Evolutionary conservation across 306 rosid species (phyloP), one percentile per base, ranked within the genome.

Genomic region (Fragaria vesca): DNA sequence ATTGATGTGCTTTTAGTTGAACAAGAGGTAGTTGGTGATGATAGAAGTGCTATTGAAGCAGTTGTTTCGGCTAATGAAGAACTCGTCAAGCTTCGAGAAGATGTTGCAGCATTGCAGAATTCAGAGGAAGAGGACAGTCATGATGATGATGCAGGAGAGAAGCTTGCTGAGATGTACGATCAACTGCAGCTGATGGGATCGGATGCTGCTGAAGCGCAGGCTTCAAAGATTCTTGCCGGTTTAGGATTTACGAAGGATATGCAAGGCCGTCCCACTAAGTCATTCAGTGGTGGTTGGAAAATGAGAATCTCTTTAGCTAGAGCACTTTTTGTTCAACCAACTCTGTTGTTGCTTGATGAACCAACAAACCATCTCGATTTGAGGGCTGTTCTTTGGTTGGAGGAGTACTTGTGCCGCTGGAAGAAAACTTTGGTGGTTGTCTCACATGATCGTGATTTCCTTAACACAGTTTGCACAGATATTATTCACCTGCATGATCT

Each of bases 401-500:
- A 69, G 30, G 73, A 45, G 20, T n/a, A 83, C 40, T 61, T 61
- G 20, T 61, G 67, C 67, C 67, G 67, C 67, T 61, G 67, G 67
- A 61, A 61, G 16, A 61, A 61, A 5, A 61, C 67, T 13, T 28
- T 61, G 67, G 67, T 26, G 8, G 67, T 61, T 28, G 67, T 61
- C 8, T 61, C 67, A 61, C 67, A 61, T 13, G 67, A 61, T 61
- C 67, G 67, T 13, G 67, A 28, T 61, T 61, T 61, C 67, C 67
- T 61, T 6, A 61, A 61, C 40, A 28, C 67, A 12, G 40, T 61
- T 36, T 61, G 67, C 40, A 61, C 67, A 12, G 20, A 28, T 17
- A 61, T 61, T 13, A 61, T 61, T 26, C 67, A 28, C 30, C 8
- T 61, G 20, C 20, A 61, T 61, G 67, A 61, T 28, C 67, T 61